Conservation (phyloP, 352 stramenopile genomes). For the Phytopythium vexans region DNA sequence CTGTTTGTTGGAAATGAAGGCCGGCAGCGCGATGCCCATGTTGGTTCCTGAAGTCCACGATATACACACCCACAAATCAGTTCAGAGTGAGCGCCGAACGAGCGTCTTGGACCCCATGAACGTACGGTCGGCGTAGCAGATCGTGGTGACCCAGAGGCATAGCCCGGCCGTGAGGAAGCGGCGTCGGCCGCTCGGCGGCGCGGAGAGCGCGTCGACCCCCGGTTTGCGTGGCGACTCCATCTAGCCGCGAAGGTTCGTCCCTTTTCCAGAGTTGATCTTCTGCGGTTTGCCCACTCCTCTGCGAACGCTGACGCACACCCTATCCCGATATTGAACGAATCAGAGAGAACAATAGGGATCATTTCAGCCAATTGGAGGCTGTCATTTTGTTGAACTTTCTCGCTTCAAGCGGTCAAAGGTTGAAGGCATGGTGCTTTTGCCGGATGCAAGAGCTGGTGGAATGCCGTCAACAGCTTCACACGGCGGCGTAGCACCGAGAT, state of each 20-base stretch:
- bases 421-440: no score
- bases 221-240: no score
- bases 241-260: no score
- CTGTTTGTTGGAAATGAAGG: slow-evolving; percentile 70
- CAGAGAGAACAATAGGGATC: no score
- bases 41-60: slow-evolving; percentile 58
- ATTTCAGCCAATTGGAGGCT: slow-evolving; percentile 20
- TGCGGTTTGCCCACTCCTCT: no score
- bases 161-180: slow-evolving; percentile 74
- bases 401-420: no score
- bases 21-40: slow-evolving; percentile 80
- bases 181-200: slow-evolving; percentile 27
- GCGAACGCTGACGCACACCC: no score
- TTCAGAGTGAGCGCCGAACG: background rate
- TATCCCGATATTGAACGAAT: background rate
- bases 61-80: slow-evolving; percentile 11
- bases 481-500: no score
- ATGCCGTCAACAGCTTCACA: no score
- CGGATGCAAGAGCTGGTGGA: no score
- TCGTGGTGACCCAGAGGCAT: slow-evolving; percentile 72
- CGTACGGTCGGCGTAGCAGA: slow-evolving; percentile 85
- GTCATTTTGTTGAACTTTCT: no score
- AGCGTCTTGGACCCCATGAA: background rate
- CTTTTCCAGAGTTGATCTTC: no score
- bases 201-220: slow-evolving; percentile 4